Evolutionary conservation across 2,329 filamentous ascomycete species (phyloP).

Genomic region (Nakataea oryzae): DNA sequence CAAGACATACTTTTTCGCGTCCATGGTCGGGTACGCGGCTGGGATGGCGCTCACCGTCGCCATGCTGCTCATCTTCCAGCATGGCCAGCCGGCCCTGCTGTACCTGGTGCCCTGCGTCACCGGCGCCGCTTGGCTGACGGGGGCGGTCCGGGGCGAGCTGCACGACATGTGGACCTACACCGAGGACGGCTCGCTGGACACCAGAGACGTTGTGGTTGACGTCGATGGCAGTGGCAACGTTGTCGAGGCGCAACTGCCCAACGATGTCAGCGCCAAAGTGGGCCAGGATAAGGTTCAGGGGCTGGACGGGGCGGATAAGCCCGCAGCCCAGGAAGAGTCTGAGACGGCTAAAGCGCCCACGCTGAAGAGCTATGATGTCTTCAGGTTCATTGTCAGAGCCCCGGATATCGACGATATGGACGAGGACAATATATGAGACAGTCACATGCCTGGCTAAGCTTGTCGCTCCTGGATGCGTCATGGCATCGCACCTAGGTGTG

Average conservation of each 20-base stretch:
- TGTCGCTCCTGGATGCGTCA: no score
- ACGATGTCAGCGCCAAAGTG: not conserved
- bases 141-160: slow-evolving; percentile 59
- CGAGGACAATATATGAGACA: not conserved
- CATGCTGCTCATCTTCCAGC: slow-evolving; percentile 67
- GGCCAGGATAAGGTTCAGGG: not conserved
- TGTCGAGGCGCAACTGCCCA: slow-evolving; percentile 20
- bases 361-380: not conserved
- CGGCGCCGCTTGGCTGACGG: slow-evolving; percentile 64
- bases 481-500: no score
- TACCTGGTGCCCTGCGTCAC: slow-evolving; percentile 88
- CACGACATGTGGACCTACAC: slow-evolving; percentile 71
- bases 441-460: not conserved
- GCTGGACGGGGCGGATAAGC: not conserved
- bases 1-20: slow-evolving; percentile 78
- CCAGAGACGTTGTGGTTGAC: slow-evolving; percentile 42
- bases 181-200: slow-evolving; percentile 55
- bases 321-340: not conserved
- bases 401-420: not conserved
- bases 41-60: slow-evolving; percentile 69
- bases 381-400: not conserved
- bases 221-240: slow-evolving; percentile 37
- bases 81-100: slow-evolving; percentile 80
- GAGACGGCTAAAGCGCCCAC: not conserved
- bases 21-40: slow-evolving; percentile 63